Evolutionary conservation across 495 filamentous ascomycete genomes (phyloP), one percentile per base, ranked within the genome.

Genomic region (Bacidia rubella): DNA sequence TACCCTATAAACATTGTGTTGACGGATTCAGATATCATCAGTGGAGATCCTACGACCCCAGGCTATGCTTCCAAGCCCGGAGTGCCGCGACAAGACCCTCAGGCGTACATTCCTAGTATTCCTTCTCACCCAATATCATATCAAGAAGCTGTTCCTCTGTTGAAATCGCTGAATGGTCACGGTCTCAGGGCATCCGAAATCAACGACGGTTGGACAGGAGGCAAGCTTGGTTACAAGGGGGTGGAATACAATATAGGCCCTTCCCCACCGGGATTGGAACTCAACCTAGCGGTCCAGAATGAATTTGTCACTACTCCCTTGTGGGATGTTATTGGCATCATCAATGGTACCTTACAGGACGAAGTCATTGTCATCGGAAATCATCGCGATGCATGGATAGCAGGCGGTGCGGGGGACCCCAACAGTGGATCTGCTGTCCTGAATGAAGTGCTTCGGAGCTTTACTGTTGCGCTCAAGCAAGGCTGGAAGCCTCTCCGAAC

Each of bases 291-390:
- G 60, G 97, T 94, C 62, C 71, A 87, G 55, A 87, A 95, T 64
- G 85, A 95, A 41, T 95, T 97, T 58, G 79, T 83, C 20, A 93
- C 76, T 0, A 95, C 87, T 0, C 88, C 89, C 2, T 66, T 92
- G 51, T 98, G 93, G 93, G 86, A 98, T 57, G 87, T 92, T 11
- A 93, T 98, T 55, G 92, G 92, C 27, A 73, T 89, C 25, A 89
- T 98, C 66, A 95, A 95, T 53, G 92, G 92, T n/a, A 82, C 79
- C 9, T 80, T 95, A 49, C 71, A 80, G 0, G 82, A 89, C 51
- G 90, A 96, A 62, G 89, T 94, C 11, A 74, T 95, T 45, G 74
- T 98, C 5, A 68, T 97, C n/a, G 93, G 93, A 12, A 97, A 97
- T 61, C 92, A 98, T 62, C 82, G 90, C 12, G 92, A 98, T 69